phyloP scores from a whole-genome alignment of 768 basidiomycete species.

The Phylloporus rhodoxanthus region DNA sequence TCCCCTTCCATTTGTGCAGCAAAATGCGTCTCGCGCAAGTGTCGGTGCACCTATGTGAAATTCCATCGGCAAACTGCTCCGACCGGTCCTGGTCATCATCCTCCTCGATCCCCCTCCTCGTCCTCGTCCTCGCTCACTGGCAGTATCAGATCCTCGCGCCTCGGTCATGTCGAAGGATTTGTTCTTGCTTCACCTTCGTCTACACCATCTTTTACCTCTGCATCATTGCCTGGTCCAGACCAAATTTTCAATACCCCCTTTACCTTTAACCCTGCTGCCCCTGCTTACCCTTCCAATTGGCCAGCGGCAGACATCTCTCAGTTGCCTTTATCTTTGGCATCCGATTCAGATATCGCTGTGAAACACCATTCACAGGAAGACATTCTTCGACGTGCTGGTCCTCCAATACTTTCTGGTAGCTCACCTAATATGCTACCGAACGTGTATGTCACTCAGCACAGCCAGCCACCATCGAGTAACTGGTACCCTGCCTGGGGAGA shows the following conservation, averaged over 20 bases:
- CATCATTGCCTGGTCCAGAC: conserved; percentile 18
- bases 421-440: conserved; percentile 6
- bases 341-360: conserved; percentile 37
- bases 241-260: conserved; percentile 31
- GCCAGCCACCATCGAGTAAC: conserved; percentile 9
- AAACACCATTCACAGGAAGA: conserved; percentile 48
- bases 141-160: conserved; percentile 11
- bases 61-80: conserved; percentile 80
- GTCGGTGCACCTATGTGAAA: conserved; percentile 73
- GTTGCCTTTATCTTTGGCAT: conserved; percentile 14
- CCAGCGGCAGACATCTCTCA: conserved; percentile 18
- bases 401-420: conserved; percentile 4
- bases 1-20: conserved; percentile 34
- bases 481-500: conserved; percentile 29
- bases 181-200: conserved; percentile 36
- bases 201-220: conserved; percentile 25
- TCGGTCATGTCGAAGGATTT: conserved; percentile 37
- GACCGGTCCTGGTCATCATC: conserved; percentile 61
- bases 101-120: conserved; percentile 32
- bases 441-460: conserved; percentile 18
- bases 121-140: conserved; percentile 26
- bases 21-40: conserved; percentile 68
- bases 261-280: conserved; percentile 20
- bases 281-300: conserved; percentile 16
- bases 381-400: conserved; percentile 32